phyloP scores from a whole-genome alignment of 257 asterid genomes.

The Marsdenia floribunda region DNA sequence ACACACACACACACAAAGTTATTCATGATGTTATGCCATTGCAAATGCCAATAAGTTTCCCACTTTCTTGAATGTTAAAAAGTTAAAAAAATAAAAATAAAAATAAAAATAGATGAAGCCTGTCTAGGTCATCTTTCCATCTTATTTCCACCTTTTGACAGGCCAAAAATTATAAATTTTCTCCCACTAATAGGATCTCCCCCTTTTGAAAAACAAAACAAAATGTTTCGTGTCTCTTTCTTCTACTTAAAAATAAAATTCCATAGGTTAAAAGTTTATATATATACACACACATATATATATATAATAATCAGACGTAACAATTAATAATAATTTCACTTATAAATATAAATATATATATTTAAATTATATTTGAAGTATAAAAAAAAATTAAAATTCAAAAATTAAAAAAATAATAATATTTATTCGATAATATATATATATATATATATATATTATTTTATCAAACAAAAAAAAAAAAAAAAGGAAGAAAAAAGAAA shows the following conservation, averaged over 20 bases:
- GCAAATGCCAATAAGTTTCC: neutral
- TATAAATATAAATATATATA: no score
- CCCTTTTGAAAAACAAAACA: neutral
- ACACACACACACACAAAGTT: neutral
- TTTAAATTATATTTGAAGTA: no score
- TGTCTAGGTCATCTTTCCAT: slow-evolving; percentile 25
- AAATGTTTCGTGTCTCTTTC: slow-evolving; percentile 17
- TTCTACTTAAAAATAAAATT: slow-evolving; percentile 6
- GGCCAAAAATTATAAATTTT: slow-evolving; percentile 2
- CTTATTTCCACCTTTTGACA: slow-evolving; percentile 1
- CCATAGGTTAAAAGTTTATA: no score
- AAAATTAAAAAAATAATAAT: no score
- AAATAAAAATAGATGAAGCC: neutral
- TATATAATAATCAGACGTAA: no score
- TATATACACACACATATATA: no score
- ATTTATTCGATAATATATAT: no score
- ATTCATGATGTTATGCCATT: slow-evolving; percentile 8
- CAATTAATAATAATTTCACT: no score
- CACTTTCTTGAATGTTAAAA: neutral
- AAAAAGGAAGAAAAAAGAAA: no score
- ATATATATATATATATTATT: neutral
- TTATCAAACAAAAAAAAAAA: neutral
- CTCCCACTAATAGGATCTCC: slow-evolving; percentile 19
- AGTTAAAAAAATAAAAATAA: neutral
- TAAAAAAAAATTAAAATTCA: no score